phyloP scores from a whole-genome alignment of 305 asterid genomes.

The Nicotiana rustica region DNA sequence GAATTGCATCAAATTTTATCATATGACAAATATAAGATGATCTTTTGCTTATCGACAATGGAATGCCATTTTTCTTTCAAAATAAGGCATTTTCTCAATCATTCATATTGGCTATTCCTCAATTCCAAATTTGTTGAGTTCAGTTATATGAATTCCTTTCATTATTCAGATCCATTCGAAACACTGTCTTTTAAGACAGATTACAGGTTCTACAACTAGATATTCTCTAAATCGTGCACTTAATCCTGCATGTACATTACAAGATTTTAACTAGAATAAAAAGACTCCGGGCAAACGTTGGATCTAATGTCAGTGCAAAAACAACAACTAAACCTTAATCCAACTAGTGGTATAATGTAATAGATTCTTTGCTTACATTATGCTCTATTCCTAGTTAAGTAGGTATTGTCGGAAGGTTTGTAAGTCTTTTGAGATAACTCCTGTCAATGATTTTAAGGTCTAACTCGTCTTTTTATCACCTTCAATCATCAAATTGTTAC shows the following conservation, averaged over 20 bases:
- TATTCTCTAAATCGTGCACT: background rate
- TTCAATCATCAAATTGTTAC: background rate
- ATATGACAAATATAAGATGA: background rate
- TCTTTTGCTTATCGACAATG: background rate
- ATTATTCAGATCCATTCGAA: background rate
- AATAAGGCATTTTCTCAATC: slow-evolving; percentile 1
- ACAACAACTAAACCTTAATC: slow-evolving; percentile 8
- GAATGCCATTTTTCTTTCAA: background rate
- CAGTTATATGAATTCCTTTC: background rate
- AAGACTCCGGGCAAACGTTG: background rate
- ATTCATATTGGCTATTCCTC: background rate
- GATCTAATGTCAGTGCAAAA: background rate
- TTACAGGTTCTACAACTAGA: background rate
- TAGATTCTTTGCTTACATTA: background rate
- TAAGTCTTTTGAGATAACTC: background rate
- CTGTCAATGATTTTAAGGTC: background rate
- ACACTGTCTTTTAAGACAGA: background rate
- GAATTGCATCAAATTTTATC: background rate
- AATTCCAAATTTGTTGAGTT: slow-evolving; percentile 1
- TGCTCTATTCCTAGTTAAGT: background rate
- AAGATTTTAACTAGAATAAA: background rate
- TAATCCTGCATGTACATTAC: background rate
- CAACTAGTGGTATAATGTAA: background rate
- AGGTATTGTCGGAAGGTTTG: background rate
- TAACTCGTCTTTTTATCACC: slow-evolving; percentile 2